Base-by-base conservation (phyloP, 305 asterid species). In the Plantago coronopus region DNA sequence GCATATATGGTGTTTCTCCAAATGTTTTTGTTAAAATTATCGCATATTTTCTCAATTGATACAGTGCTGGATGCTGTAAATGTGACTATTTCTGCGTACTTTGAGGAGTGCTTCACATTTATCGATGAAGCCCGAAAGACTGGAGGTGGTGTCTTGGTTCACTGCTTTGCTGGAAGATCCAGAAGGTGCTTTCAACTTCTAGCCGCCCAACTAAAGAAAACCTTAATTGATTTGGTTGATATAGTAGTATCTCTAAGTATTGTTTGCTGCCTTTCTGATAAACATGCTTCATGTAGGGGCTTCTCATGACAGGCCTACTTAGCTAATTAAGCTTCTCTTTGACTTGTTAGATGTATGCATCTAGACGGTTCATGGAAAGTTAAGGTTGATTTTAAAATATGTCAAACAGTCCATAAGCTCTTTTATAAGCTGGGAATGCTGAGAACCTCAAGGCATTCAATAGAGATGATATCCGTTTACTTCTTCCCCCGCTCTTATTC, bases 121-220 rank as follows among this genome's bases (percentile, higher is more conserved):
- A 88, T 91, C 27, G 94, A 88, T 25, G 95, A 77, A 77, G 94
- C 93, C 58, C 83, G 79, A 78, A 59, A 63, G 48, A 38, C 43
- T 17, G 89, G 88, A 59, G 94, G 95, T 22, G 75, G 86, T 7
- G 86, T 84, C 19, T 73, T 91, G 65, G 93, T 88, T 62, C 96
- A 91, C 73, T 91, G 96, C 80, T 77, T 75, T 69, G 84, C 75
- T 40, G 96, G 96, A 77, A 82, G 69, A 82, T 91, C 98, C 42
- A 68, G 98, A 74, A 88, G 96, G 97, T 90, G 27, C 38, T 58
- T 49, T 53, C 17, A 5, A 7, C 29, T 48, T 27, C 42, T 56
- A 59, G 56, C 43, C 9, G n/a, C 48, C 45, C 25, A 51, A 15
- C 40, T 27, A 10, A 25, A 17, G 43, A 51, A 48, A n/a, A 17